Evolutionary conservation across 768 basidiomycete species (phyloP), one percentile per base, ranked within the genome.

Genomic region (Filobasidium wieringae): DNA sequence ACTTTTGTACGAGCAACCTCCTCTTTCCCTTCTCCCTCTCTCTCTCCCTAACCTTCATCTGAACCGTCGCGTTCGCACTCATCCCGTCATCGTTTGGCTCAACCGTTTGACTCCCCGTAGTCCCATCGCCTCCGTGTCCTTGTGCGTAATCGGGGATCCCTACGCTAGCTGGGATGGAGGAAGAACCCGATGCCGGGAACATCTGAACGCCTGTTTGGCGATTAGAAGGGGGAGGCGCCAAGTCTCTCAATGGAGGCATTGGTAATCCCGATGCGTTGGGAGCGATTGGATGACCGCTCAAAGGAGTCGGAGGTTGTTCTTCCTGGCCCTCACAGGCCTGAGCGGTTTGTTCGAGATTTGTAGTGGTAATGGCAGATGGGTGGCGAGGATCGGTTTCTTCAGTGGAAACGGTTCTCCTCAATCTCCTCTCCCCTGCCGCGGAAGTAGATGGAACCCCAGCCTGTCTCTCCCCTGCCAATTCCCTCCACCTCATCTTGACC

Each of bases 111-210:
- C 26, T 58, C 11, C 22, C 49, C 43, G 26, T 59, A 24, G 64
- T 66, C 1, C 66, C 64, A 53, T 67, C 64, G 11, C 61, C 66
- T 12, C 60, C 64, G n/a, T 55, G 30, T 41, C 63, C 67, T 2
- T 3, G 26, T 6, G 64, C 65, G 53, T 64, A 69, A 53, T 67
- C 67, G 19, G 66, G 64, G 1, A 67, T 55, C 17, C 22, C 26
- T 17, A 31, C 22, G 34, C 14, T 59, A 4, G 15, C 43, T 14
- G 49, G 22, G 26, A 41, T 39, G 14, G 58, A 14, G 30, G 41
- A 7, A 26, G 30, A 39, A 39, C 17, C 41, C 1, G 24, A n/a
- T 9, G 52, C 39, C n/a, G 37, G 45, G 53, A 37, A 51, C 8
- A 41, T 58, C 24, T 40, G 31, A 11, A 30, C 31, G 30, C 55